These are phyloP conservation scores for Pelargonium nanum DNA, from an alignment of 345 rosid species.

Conservation along the genomic window DNA sequence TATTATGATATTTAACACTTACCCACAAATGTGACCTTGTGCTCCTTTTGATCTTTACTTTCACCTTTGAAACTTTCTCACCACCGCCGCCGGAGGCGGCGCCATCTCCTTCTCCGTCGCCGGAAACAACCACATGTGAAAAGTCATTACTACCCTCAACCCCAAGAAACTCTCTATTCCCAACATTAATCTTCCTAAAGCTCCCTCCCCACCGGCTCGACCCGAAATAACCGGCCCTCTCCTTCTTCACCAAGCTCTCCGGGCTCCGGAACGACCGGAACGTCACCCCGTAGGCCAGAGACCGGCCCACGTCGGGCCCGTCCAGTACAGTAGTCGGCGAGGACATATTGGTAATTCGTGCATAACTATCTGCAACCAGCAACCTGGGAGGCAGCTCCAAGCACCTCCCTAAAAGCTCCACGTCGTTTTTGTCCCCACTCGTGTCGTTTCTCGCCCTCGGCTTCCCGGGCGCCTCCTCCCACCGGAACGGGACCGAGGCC, in stretches of 20 bases:
- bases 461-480: slow-evolving; percentile 95
- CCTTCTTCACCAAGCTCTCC: slow-evolving; percentile 13
- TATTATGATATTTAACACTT: no score
- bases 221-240: slow-evolving; percentile 17
- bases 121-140: slow-evolving; percentile 3
- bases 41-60: slow-evolving; percentile 37
- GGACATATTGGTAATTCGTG: slow-evolving; percentile 18
- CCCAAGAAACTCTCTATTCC: slow-evolving; percentile 16
- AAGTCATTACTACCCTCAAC: slow-evolving; percentile 18
- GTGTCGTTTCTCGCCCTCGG: slow-evolving; percentile 33
- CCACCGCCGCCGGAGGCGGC: slow-evolving; percentile 11
- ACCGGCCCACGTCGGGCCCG: slow-evolving; percentile 35
- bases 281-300: slow-evolving; percentile 23
- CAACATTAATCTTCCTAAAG: neutral
- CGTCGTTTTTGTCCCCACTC: slow-evolving; percentile 12
- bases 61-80: slow-evolving; percentile 17
- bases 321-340: slow-evolving; percentile 53
- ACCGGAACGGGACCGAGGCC: slow-evolving; percentile 65
- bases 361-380: slow-evolving; percentile 12
- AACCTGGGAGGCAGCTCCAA: slow-evolving; percentile 70
- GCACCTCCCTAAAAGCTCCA: slow-evolving; percentile 17
- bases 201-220: slow-evolving; percentile 43
- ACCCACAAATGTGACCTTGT: slow-evolving; percentile 42
- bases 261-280: slow-evolving; percentile 22
- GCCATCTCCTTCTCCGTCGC: slow-evolving; percentile 4